These are phyloP conservation scores for Sporothrix pallida DNA, from an alignment of 2,329 filamentous ascomycete species.

Conservation along the genomic window DNA sequence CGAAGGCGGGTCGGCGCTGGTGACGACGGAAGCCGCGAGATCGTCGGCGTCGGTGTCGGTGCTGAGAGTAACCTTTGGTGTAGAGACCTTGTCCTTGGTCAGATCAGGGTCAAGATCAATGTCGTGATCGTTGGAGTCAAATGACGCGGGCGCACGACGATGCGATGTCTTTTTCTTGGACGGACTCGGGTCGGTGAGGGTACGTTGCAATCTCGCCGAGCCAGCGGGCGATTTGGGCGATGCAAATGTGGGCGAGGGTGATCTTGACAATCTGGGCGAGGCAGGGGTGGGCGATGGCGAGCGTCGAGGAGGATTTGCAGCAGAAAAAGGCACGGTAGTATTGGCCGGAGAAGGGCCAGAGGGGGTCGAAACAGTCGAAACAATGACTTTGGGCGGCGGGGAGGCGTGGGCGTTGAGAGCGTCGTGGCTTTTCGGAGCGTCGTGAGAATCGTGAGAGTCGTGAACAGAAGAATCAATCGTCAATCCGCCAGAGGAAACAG, in stretches of 20 bases:
- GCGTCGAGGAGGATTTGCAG: background rate
- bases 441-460: slow-evolving; percentile 42
- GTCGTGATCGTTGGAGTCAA: slow-evolving; percentile 46
- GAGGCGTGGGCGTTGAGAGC: slow-evolving; percentile 32
- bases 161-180: slow-evolving; percentile 44
- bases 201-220: slow-evolving; percentile 39
- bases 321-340: slow-evolving; percentile 32
- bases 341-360: slow-evolving; percentile 30
- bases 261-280: slow-evolving; percentile 3
- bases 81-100: slow-evolving; percentile 24
- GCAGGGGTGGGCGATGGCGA: slow-evolving; percentile 27
- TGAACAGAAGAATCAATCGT: slow-evolving; percentile 37
- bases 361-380: slow-evolving; percentile 5
- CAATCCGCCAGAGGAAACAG: slow-evolving; percentile 11
- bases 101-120: slow-evolving; percentile 39
- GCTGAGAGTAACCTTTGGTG: background rate
- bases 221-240: slow-evolving; percentile 17
- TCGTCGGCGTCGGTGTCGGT: slow-evolving; percentile 23
- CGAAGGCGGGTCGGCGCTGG: slow-evolving; percentile 36
- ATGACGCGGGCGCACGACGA: slow-evolving; percentile 50
- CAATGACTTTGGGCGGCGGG: slow-evolving; percentile 38
- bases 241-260: background rate
- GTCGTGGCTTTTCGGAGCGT: background rate
- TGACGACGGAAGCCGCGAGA: slow-evolving; percentile 7
- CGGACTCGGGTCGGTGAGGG: slow-evolving; percentile 42